Conservation (phyloP, 1,284 basidiomycete genomes). For the Taiwanofungus camphoratus region DNA sequence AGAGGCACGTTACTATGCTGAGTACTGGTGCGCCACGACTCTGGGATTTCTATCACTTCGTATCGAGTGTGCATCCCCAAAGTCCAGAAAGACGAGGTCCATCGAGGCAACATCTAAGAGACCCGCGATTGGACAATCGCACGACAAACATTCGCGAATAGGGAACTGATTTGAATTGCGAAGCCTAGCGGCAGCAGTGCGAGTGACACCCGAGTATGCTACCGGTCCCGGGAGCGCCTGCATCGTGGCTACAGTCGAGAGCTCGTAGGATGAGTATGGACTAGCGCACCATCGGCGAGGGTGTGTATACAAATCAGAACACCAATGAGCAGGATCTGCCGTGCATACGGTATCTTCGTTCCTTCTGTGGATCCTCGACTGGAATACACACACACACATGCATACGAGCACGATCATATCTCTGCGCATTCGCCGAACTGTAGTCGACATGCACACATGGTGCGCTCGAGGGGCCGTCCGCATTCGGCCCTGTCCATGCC, state of each 20-base stretch:
- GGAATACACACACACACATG: not conserved
- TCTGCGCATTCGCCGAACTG: too few species aligned
- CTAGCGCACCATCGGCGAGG: constrained; percentile 6
- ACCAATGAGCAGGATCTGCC: not conserved
- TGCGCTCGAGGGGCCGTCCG: too few species aligned
- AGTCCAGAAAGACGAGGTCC: not conserved
- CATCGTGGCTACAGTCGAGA: constrained; percentile 8
- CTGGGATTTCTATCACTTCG: too few species aligned
- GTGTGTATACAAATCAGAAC: constrained; percentile 1
- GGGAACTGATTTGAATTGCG: constrained; percentile 4
- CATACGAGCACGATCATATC: not conserved
- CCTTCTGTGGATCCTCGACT: constrained; percentile 1
- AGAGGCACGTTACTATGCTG: too few species aligned
- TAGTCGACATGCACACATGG: too few species aligned
- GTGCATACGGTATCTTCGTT: constrained; percentile 4
- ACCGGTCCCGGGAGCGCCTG: constrained; percentile 5
- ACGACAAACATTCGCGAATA: constrained; percentile 2
- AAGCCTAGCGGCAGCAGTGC: constrained; percentile 2
- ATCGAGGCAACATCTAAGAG: constrained; percentile 1
- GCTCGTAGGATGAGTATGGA: constrained; percentile 7
- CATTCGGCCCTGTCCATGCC: too few species aligned
- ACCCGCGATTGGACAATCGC: not conserved
- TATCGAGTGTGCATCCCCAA: not conserved
- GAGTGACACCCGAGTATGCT: not conserved
- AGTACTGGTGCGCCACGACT: too few species aligned